These are phyloP conservation scores for Amorphotheca resinae DNA, from an alignment of 495 filamentous ascomycete genomes.

Conservation along the genomic window DNA sequence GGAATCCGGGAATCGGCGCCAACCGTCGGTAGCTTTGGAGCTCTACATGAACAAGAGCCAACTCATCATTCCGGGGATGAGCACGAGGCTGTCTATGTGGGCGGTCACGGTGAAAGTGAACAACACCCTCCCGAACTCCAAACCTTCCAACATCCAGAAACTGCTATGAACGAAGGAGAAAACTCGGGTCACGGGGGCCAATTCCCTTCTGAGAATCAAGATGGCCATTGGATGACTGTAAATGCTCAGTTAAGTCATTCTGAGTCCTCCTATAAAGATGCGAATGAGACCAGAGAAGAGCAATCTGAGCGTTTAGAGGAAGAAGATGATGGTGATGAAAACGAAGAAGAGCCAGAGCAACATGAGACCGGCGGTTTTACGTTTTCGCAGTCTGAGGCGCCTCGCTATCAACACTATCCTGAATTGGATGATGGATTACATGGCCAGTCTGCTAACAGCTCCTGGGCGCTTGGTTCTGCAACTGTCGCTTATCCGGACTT, in stretches of 20 bases:
- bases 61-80: neutral
- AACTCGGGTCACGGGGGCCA: slow-evolving; percentile 7
- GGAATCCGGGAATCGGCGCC: neutral
- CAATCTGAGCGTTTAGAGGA: neutral
- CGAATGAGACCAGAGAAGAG: neutral
- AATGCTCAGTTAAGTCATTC: slow-evolving; percentile 5
- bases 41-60: neutral
- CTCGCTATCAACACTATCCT: neutral
- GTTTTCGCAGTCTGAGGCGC: neutral
- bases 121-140: neutral
- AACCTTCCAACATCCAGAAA: slow-evolving; percentile 1
- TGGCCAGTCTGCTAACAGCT: neutral
- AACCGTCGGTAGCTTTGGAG: neutral
- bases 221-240: slow-evolving; percentile 11
- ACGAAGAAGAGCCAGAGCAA: neutral
- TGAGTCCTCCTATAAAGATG: neutral
- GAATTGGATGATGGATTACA: neutral
- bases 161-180: slow-evolving; percentile 18
- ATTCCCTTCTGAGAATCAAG: slow-evolving; percentile 11
- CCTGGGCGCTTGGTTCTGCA: slow-evolving; percentile 1
- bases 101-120: slow-evolving; percentile 2
- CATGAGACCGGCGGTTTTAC: neutral
- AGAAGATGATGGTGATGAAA: neutral
- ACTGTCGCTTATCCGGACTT: slow-evolving; percentile 7
- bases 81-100: slow-evolving; percentile 7